Conservation (phyloP, 352 stramenopile species). For the Lagenidium giganteum region DNA sequence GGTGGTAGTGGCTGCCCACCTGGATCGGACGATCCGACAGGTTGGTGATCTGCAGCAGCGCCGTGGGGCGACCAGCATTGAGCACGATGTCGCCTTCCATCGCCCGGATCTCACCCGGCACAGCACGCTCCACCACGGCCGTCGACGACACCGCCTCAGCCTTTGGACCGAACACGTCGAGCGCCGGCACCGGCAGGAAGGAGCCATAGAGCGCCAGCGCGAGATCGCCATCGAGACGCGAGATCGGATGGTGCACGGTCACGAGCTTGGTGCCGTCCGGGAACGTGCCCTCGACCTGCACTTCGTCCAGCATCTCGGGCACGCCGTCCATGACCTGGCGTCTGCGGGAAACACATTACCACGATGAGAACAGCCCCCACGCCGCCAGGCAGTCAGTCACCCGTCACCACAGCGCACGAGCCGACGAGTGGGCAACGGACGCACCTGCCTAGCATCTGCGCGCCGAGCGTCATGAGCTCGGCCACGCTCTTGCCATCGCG, state of each 20-base stretch:
- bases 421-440: no score
- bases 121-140: slow-evolving; percentile 2
- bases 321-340: slow-evolving; percentile 92
- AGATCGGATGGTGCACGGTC: slow-evolving; percentile 93
- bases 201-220: slow-evolving; percentile 91
- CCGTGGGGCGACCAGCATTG: slow-evolving; percentile 69
- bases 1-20: slow-evolving; percentile 95
- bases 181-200: slow-evolving; percentile 88
- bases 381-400: no score
- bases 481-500: slow-evolving; percentile 88
- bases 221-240: slow-evolving; percentile 86
- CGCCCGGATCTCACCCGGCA: slow-evolving; percentile 64
- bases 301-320: slow-evolving; percentile 84
- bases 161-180: slow-evolving; percentile 46
- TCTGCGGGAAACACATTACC: no score
- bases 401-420: no score
- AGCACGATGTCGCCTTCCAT: slow-evolving; percentile 68
- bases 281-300: slow-evolving; percentile 98
- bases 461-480: slow-evolving; percentile 84
- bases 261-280: slow-evolving; percentile 97
- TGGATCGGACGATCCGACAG: slow-evolving; percentile 93
- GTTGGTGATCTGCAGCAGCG: slow-evolving; percentile 92
- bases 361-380: no score
- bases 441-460: slow-evolving; percentile 81
- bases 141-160: slow-evolving; percentile 7